A percentile compares a stretch with the other conserved stretches of the same genome.
These are phyloP conservation scores for Xylariaceae sp. DNA, from an alignment of 2,329 filamentous ascomycete species.

Conservation along the genomic window DNA sequence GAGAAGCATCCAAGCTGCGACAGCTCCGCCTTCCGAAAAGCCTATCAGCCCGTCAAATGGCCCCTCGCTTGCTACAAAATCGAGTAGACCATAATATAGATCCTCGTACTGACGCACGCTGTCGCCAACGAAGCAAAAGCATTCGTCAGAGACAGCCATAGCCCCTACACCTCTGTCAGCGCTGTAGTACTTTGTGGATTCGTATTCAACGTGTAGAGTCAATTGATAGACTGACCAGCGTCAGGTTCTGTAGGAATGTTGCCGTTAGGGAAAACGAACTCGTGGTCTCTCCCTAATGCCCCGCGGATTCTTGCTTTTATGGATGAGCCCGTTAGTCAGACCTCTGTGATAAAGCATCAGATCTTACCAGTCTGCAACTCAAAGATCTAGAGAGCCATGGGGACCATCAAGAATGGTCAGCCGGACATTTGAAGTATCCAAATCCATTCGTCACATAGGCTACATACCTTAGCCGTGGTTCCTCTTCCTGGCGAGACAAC, in stretches of 20 bases:
- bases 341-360: background rate
- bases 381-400: slow-evolving; percentile 20
- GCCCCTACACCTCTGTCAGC: slow-evolving; percentile 14
- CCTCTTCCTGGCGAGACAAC: slow-evolving; percentile 22
- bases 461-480: slow-evolving; percentile 22
- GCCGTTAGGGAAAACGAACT: slow-evolving; percentile 26
- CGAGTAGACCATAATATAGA: slow-evolving; percentile 23
- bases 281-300: slow-evolving; percentile 23
- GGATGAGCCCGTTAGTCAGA: slow-evolving; percentile 10
- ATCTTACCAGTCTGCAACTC: slow-evolving; percentile 28
- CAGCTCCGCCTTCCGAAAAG: slow-evolving; percentile 30
- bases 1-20: slow-evolving; percentile 31
- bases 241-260: slow-evolving; percentile 22
- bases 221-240: no score
- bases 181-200: slow-evolving; percentile 4
- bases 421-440: background rate
- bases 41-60: slow-evolving; percentile 31
- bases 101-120: slow-evolving; percentile 19
- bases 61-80: slow-evolving; percentile 22
- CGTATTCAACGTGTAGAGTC: no score
- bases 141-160: slow-evolving; percentile 22
- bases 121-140: slow-evolving; percentile 23
- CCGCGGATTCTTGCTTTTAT: slow-evolving; percentile 23
- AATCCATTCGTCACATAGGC: background rate
- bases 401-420: slow-evolving; percentile 12